phyloP scores from a whole-genome alignment of 2,329 filamentous ascomycete species.

The Verruconis gallopava region DNA sequence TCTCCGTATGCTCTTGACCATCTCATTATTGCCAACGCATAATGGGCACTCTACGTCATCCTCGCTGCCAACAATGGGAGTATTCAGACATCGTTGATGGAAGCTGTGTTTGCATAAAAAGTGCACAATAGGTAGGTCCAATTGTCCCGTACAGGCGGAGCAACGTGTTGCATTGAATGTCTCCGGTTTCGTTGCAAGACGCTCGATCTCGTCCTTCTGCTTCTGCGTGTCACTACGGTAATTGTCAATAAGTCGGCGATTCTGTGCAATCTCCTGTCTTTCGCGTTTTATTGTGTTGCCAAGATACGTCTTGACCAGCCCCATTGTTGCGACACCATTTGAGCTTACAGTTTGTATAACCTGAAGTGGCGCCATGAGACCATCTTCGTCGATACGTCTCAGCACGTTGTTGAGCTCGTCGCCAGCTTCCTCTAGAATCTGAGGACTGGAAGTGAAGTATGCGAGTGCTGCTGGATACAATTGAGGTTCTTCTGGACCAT shows the following conservation, averaged over 20 bases:
- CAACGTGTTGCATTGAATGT: conserved; percentile 89
- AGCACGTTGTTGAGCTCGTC: conserved; percentile 71
- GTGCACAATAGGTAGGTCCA: conserved; percentile 85
- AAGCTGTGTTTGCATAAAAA: conserved; percentile 97
- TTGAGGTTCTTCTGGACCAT: conserved; percentile 80
- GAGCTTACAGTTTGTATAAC: conserved; percentile 82
- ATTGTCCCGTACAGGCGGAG: conserved; percentile 60
- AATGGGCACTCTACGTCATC: conserved; percentile 70
- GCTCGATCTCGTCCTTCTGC: conserved; percentile 65
- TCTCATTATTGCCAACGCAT: conserved; percentile 72
- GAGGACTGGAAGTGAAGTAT: conserved; percentile 79
- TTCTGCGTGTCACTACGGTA: conserved; percentile 73
- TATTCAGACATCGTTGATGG: conserved; percentile 78
- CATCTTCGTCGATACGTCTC: conserved; percentile 75
- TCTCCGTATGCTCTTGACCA: conserved; percentile 73
- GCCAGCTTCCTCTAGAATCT: conserved; percentile 73
- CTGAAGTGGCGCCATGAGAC: conserved; percentile 88
- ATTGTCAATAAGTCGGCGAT: conserved; percentile 67
- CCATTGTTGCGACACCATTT: conserved; percentile 85
- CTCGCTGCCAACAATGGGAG: conserved; percentile 20
- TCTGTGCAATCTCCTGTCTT: conserved; percentile 65
- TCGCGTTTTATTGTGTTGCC: conserved; percentile 80
- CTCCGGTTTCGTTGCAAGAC: conserved; percentile 64
- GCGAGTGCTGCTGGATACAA: conserved; percentile 85
- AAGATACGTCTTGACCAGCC: conserved; percentile 89